Percentiles rank a stretch among this genome's conserved stretches.
Conservation (phyloP, 805 yeast species). For the Blastobotrys robertii region DNA sequence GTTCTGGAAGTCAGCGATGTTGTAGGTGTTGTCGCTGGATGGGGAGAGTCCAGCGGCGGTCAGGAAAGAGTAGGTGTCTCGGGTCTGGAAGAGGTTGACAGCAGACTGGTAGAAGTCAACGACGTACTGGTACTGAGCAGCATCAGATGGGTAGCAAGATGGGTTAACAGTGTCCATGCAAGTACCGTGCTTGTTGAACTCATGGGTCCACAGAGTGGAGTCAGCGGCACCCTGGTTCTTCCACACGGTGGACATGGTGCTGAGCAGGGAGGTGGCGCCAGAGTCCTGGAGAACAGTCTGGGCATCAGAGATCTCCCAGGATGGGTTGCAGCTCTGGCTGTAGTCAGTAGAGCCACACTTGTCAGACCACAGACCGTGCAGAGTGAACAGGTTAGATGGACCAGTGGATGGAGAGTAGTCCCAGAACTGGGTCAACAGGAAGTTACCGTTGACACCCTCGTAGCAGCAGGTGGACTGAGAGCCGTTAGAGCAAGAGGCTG, state of each 20-base stretch:
- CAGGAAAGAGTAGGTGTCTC: conserved; percentile 63
- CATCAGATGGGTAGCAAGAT: conserved; percentile 42
- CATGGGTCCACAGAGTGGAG: conserved; percentile 75
- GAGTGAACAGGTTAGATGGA: conserved; percentile 59
- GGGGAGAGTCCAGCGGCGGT: conserved; percentile 66
- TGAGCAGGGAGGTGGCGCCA: conserved; percentile 40
- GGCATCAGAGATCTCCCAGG: conserved; percentile 45
- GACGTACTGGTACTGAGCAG: conserved; percentile 33
- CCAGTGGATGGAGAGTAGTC: conserved; percentile 71
- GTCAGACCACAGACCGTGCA: conserved; percentile 88
- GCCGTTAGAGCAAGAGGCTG: conserved; percentile 24
- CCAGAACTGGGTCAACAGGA: conserved; percentile 89
- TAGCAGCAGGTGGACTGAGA: conserved; percentile 61
- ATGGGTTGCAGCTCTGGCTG: conserved; percentile 65
- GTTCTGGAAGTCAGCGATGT: conserved; percentile 32
- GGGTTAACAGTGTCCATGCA: conserved; percentile 77
- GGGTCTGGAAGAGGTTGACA: conserved; percentile 43
- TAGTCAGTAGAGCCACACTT: conserved; percentile 46
- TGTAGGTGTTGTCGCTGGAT: conserved; percentile 43
- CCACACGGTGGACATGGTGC: conserved; percentile 57
- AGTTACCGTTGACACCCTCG: conserved; percentile 77
- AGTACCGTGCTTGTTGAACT: conserved; percentile 89
- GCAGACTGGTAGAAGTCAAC: conserved; percentile 61
- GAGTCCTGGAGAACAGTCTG: conserved; percentile 34
- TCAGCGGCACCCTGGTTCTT: conserved; percentile 62